Conservation (phyloP, 805 yeast species). For the Pichia heedii region DNA sequence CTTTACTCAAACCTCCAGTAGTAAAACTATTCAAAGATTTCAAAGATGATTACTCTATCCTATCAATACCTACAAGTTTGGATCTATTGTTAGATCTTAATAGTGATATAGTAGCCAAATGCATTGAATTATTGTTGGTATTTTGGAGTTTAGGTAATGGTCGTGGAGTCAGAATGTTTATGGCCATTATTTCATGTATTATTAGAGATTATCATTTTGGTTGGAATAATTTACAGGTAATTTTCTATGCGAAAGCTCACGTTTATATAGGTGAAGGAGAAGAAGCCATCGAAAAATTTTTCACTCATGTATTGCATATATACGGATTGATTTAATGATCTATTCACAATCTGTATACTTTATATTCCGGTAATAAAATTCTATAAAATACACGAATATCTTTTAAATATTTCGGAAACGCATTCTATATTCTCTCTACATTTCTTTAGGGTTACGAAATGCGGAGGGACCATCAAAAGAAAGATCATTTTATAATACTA, state of each 20-base stretch:
- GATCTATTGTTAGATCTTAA: conserved; percentile 4
- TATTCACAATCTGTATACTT: not conserved
- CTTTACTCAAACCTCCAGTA: conserved; percentile 12
- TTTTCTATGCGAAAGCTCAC: conserved; percentile 13
- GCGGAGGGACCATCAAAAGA: too few relatives aligned
- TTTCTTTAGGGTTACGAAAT: too few relatives aligned
- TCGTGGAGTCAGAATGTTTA: conserved; percentile 13
- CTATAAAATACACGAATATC: too few relatives aligned
- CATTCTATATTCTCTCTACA: too few relatives aligned
- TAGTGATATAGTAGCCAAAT: not conserved
- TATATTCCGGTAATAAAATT: not conserved
- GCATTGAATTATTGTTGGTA: conserved; percentile 20
- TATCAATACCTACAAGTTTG: conserved; percentile 5
- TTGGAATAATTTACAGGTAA: conserved; percentile 28
- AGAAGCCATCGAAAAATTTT: conserved; percentile 22
- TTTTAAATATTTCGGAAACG: too few relatives aligned
- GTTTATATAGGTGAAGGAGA: conserved; percentile 9
- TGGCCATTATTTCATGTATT: conserved; percentile 32
- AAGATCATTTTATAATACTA: too few relatives aligned
- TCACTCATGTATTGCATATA: conserved; percentile 20
- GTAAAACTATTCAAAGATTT: conserved; percentile 18
- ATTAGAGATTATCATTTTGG: conserved; percentile 45
- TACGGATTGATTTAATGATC: conserved; percentile 19
- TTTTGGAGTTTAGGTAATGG: conserved; percentile 12
- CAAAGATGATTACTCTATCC: conserved; percentile 19